phyloP scores from a whole-genome alignment of 2,329 filamentous ascomycete genomes.

The Clarireedia homoeocarpa region DNA sequence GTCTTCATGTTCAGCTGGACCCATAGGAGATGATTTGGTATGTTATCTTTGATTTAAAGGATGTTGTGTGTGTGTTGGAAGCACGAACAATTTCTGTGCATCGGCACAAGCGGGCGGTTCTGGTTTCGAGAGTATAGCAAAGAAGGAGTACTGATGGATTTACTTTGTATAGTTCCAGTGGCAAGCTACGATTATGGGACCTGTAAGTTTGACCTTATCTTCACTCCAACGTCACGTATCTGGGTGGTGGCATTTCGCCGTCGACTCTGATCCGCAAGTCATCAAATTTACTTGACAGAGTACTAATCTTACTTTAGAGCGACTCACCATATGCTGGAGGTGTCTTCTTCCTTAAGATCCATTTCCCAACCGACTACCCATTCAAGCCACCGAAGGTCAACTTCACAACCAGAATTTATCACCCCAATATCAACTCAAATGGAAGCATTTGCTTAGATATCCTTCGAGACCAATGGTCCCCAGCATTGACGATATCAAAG shows the following conservation, averaged over 20 bases:
- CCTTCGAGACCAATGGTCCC: conserved; percentile 97
- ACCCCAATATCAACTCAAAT: conserved; percentile 99
- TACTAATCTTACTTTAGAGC: conserved; percentile 12
- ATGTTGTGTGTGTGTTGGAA: conserved; percentile 9
- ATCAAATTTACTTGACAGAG: neutral
- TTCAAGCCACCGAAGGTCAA: conserved; percentile 99
- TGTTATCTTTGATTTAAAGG: conserved; percentile 33
- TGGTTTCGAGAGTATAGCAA: neutral
- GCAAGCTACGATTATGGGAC: conserved; percentile 99
- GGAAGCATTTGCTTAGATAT: conserved; percentile 99
- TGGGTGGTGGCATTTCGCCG: neutral
- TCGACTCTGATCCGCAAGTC: neutral
- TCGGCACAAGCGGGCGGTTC: conserved; percentile 19
- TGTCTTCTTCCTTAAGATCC: conserved; percentile 97
- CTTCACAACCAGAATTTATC: conserved; percentile 99
- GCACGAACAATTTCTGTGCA: conserved; percentile 13
- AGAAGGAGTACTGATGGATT: conserved; percentile 28
- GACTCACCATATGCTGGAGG: conserved; percentile 89
- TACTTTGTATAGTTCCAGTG: conserved; percentile 75
- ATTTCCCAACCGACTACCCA: conserved; percentile 99
- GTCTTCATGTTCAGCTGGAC: conserved; percentile 96
- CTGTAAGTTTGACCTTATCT: conserved; percentile 56
- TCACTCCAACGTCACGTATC: neutral
- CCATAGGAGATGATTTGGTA: conserved; percentile 97
- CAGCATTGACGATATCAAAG: conserved; percentile 96